A percentile compares a stretch with the other conserved stretches of the same genome.
Evolutionary conservation across 2,329 filamentous ascomycete species (phyloP).

Genomic region (Botrytis fabae): DNA sequence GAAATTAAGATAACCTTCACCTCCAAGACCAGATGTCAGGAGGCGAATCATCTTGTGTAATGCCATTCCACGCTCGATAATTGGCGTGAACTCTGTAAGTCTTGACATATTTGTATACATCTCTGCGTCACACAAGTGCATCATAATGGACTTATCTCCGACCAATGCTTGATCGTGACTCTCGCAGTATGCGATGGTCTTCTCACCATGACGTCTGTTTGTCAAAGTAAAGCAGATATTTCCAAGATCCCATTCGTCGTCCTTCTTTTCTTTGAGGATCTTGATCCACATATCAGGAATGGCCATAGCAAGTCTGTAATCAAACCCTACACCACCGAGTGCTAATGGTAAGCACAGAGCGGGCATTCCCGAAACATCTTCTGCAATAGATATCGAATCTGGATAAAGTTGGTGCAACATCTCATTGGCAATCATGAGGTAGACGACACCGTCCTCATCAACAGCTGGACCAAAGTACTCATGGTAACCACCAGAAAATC

Average conservation of each 20-base stretch:
- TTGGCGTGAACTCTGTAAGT: conserved; percentile 77
- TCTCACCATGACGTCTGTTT: conserved; percentile 92
- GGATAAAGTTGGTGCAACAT: conserved; percentile 92
- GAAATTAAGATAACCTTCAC: conserved; percentile 97
- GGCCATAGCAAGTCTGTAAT: conserved; percentile 96
- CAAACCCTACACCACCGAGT: conserved; percentile 90
- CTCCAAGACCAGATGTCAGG: conserved; percentile 85
- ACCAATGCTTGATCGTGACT: conserved; percentile 97
- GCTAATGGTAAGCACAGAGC: conserved; percentile 86
- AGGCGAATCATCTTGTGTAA: conserved; percentile 98
- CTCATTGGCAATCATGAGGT: conserved; percentile 95
- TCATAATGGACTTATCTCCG: conserved; percentile 94
- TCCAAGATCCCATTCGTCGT: conserved; percentile 84
- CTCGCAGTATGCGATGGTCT: conserved; percentile 97
- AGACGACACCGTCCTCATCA: conserved; percentile 91
- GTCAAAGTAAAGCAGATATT: conserved; percentile 84
- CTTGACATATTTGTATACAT: conserved; percentile 98
- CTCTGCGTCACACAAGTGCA: conserved; percentile 96
- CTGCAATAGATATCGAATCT: conserved; percentile 84
- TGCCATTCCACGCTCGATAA: conserved; percentile 87
- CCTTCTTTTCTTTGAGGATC: conserved; percentile 88
- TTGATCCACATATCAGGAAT: conserved; percentile 99
- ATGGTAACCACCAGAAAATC: conserved; percentile 96
- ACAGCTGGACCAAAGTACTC: conserved; percentile 92
- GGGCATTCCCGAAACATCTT: conserved; percentile 98